A percentile compares a stretch with the other conserved stretches of the same genome.
These are phyloP conservation scores for Schwanniomyces occidentalis DNA, from an alignment of 805 yeast genomes.

Conservation along the genomic window DNA sequence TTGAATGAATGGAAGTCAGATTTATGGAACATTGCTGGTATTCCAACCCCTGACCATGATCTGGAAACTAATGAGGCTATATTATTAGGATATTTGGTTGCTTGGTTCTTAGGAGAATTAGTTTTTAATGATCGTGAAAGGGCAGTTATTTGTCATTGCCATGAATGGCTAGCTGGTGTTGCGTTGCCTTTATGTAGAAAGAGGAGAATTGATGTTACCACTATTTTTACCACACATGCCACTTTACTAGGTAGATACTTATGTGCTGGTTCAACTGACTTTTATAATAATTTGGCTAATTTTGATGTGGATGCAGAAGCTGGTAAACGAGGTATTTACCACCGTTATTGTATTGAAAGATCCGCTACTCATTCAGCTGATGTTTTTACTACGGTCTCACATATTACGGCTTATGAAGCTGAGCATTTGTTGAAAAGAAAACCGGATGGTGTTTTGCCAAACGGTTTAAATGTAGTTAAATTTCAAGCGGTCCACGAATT, in stretches of 20 bases:
- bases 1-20: conserved; percentile 94
- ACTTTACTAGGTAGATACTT: conserved; percentile 91
- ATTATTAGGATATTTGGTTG: conserved; percentile 86
- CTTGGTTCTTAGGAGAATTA: conserved; percentile 96
- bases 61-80: conserved; percentile 90
- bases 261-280: conserved; percentile 96
- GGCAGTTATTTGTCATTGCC: conserved; percentile 92
- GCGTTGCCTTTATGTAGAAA: conserved; percentile 91
- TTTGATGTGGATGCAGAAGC: conserved; percentile 98
- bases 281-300: conserved; percentile 82
- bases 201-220: conserved; percentile 88
- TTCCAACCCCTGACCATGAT: conserved; percentile 91
- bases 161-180: conserved; percentile 98
- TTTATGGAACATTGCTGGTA: conserved; percentile 86
- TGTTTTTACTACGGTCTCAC: conserved; percentile 96
- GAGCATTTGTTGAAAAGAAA: conserved; percentile 92
- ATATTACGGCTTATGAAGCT: conserved; percentile 94
- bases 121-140: conserved; percentile 80
- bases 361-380: conserved; percentile 96
- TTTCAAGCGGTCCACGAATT: conserved; percentile 98
- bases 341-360: conserved; percentile 93
- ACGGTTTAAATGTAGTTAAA: conserved; percentile 92
- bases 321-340: conserved; percentile 96
- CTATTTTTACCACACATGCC: conserved; percentile 97
- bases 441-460: conserved; percentile 97